These are phyloP conservation scores for Pseudogymnoascus sp. DNA, from an alignment of 2,329 filamentous ascomycete species.

Conservation along the genomic window DNA sequence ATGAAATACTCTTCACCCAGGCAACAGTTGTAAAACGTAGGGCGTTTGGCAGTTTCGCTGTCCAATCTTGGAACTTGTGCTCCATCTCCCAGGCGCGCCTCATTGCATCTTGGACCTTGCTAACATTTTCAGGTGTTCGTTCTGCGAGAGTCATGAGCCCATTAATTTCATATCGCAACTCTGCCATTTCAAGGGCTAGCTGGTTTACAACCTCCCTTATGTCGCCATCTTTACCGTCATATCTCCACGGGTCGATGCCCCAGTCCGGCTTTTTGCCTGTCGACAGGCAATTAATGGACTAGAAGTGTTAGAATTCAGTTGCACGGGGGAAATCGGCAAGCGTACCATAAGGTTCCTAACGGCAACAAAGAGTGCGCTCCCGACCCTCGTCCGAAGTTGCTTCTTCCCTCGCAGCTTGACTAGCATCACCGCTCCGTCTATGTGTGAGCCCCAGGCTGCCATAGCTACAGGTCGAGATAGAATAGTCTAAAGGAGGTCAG, in stretches of 20 bases:
- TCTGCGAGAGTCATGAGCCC: conserved; percentile 38
- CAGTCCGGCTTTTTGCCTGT: conserved; percentile 43
- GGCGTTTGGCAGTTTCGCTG: conserved; percentile 38
- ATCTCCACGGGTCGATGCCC: conserved; percentile 52
- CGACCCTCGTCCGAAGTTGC: conserved; percentile 44
- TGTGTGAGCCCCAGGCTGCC: conserved; percentile 53
- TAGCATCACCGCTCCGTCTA: conserved; percentile 54
- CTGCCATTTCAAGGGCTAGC: conserved; percentile 44
- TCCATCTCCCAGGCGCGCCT: conserved; percentile 44
- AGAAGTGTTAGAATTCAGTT: conserved; percentile 29
- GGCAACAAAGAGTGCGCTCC: conserved; percentile 47
- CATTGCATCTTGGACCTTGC: conserved; percentile 43
- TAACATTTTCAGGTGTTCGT: conserved; percentile 41
- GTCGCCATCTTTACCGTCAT: conserved; percentile 39
- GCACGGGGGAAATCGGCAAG: background rate
- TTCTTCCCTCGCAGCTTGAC: conserved; percentile 48
- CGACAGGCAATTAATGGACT: conserved; percentile 50
- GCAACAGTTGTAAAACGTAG: conserved; percentile 45
- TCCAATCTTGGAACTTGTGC: conserved; percentile 43
- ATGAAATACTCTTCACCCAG: conserved; percentile 47
- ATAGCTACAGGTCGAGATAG: conserved; percentile 45
- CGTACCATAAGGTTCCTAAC: conserved; percentile 53
- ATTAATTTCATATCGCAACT: conserved; percentile 47
- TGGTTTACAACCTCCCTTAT: conserved; percentile 35
- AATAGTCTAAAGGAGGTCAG: conserved; percentile 30